These are phyloP conservation scores for Acacia acuminata DNA, from an alignment of 306 rosid genomes.

Conservation along the genomic window DNA sequence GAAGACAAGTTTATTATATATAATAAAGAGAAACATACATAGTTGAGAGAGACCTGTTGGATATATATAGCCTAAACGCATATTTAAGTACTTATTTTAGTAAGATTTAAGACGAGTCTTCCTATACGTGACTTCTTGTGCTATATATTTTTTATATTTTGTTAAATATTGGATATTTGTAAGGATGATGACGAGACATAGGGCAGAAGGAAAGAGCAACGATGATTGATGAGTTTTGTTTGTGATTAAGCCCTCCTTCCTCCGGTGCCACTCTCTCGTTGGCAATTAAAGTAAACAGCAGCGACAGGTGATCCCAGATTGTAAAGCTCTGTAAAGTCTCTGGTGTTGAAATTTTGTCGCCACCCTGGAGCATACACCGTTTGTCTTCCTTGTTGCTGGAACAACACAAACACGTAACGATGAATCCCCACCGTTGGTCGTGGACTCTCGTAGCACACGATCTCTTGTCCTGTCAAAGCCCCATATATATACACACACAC, in stretches of 20 bases:
- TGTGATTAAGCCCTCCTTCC: conserved; percentile 48
- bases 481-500: neutral
- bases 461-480: conserved; percentile 35
- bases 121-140: neutral
- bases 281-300: conserved; percentile 67
- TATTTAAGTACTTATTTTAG: neutral
- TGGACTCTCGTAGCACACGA: conserved; percentile 58
- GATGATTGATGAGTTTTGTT: neutral
- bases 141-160: neutral
- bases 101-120: neutral
- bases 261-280: conserved; percentile 65
- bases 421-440: conserved; percentile 77
- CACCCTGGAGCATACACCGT: conserved; percentile 73
- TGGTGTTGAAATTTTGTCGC: conserved; percentile 81
- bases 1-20: neutral
- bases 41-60: neutral
- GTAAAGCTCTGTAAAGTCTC: conserved; percentile 73
- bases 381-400: conserved; percentile 63
- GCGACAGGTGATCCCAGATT: conserved; percentile 84
- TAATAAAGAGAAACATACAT: neutral
- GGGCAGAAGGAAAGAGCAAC: neutral
- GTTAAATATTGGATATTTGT: neutral
- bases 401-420: conserved; percentile 63
- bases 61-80: neutral
- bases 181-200: neutral